A percentile compares a stretch with the other conserved stretches of the same genome.
Conservation (phyloP, 345 rosid species). For the Cardamine chenopodiifolia region DNA sequence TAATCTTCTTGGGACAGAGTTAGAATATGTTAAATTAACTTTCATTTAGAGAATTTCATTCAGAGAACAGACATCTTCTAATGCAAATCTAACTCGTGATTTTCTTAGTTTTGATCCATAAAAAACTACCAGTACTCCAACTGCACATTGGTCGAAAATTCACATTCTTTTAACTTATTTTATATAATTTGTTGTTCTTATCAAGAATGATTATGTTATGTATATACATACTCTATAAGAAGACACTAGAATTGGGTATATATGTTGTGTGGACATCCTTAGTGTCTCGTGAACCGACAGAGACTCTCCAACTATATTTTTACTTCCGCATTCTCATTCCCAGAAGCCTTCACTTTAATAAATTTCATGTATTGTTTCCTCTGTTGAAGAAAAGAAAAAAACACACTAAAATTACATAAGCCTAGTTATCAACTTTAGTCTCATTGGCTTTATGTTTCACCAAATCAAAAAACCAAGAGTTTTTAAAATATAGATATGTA, state of each 20-base stretch:
- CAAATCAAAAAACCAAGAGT: neutral
- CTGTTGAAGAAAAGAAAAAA: neutral
- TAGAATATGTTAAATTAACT: no score
- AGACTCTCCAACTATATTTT: conserved; percentile 32
- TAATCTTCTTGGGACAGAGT: no score
- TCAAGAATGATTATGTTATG: conserved; percentile 16
- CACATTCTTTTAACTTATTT: conserved; percentile 22
- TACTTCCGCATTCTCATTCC: conserved; percentile 34
- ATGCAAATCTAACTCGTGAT: no score
- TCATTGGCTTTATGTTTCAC: conserved; percentile 3
- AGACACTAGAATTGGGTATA: conserved; percentile 36
- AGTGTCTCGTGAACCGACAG: conserved; percentile 46
- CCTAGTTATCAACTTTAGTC: conserved; percentile 10
- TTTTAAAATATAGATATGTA: neutral
- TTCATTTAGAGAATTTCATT: no score
- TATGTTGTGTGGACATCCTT: conserved; percentile 40
- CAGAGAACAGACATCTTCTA: no score
- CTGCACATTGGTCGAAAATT: no score
- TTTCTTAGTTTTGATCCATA: no score
- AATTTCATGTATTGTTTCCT: conserved; percentile 19
- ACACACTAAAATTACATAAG: neutral
- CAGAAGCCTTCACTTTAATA: conserved; percentile 20
- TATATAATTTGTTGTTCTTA: conserved; percentile 9
- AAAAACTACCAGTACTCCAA: no score
- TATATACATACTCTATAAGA: conserved; percentile 5